Conservation (phyloP, 2,329 filamentous ascomycete species). For the Trichoderma sp. region DNA sequence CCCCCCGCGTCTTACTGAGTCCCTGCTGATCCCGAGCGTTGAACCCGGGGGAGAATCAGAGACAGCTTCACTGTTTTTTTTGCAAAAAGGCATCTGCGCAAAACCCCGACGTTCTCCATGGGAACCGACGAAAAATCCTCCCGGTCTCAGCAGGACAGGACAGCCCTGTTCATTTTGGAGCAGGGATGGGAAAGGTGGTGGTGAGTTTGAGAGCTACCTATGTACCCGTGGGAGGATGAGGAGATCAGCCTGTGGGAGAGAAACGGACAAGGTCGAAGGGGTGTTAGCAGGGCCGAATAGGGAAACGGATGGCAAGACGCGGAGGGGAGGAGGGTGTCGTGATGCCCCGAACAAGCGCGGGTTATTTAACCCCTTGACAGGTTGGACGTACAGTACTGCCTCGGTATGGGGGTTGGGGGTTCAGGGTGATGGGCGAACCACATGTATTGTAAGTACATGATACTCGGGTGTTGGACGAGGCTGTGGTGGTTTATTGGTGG, state of each 20-base stretch:
- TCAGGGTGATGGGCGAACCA: background rate
- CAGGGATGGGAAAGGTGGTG: background rate
- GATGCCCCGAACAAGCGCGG: too few species aligned
- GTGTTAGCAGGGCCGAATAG: slow-evolving; percentile 4
- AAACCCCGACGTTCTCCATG: background rate
- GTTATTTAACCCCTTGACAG: too few species aligned
- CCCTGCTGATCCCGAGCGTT: slow-evolving; percentile 20
- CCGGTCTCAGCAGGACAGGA: slow-evolving; percentile 10
- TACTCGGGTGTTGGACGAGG: slow-evolving; percentile 2
- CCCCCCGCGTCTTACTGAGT: slow-evolving; percentile 10
- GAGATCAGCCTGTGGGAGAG: slow-evolving; percentile 3
- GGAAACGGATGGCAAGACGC: slow-evolving; percentile 1
- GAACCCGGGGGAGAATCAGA: background rate
- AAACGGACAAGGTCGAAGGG: background rate
- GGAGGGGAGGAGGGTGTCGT: too few species aligned
- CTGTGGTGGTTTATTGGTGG: slow-evolving; percentile 15
- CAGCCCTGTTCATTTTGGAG: background rate
- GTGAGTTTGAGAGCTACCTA: background rate
- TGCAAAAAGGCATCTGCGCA: background rate
- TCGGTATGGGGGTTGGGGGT: too few species aligned
- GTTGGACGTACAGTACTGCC: too few species aligned
- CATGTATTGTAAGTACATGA: background rate
- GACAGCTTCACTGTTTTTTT: background rate
- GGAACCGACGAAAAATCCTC: slow-evolving; percentile 9
- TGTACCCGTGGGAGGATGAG: too few species aligned